These are phyloP conservation scores for Polygonum aviculare DNA, from an alignment of 148 eudicot species.

Conservation along the genomic window DNA sequence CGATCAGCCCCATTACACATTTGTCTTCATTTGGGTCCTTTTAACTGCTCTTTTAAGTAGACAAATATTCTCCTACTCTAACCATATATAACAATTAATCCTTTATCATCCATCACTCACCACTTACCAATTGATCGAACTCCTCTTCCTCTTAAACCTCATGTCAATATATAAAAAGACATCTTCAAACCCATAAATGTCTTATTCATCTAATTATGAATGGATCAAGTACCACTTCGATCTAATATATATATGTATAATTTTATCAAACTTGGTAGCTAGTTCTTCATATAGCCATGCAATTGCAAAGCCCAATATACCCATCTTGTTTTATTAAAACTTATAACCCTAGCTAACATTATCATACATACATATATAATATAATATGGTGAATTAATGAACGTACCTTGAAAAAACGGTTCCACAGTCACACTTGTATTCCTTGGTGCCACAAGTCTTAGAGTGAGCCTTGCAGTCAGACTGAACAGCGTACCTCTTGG, in stretches of 20 bases:
- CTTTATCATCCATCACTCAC: conserved; percentile 1
- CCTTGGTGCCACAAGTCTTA: conserved; percentile 97
- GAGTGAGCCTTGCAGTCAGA: conserved; percentile 98
- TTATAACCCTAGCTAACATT: too few species aligned
- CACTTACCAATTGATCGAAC: neutral
- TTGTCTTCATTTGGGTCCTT: neutral
- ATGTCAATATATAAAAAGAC: neutral
- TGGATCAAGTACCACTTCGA: too few species aligned
- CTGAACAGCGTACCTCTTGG: conserved; percentile 88
- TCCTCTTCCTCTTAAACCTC: neutral
- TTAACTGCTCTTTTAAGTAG: neutral
- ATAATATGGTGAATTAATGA: neutral
- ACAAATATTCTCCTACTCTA: neutral
- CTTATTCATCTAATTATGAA: neutral
- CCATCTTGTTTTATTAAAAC: too few species aligned
- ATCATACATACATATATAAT: too few species aligned
- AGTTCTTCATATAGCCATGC: too few species aligned
- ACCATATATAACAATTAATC: neutral
- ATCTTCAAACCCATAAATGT: neutral
- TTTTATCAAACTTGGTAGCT: too few species aligned
- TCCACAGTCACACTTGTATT: conserved; percentile 92
- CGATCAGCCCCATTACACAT: neutral
- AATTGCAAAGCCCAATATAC: too few species aligned
- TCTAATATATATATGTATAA: too few species aligned
- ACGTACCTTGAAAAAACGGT: conserved; percentile 84